These are phyloP conservation scores for Hymenoscyphus albidus DNA, from an alignment of 2,329 filamentous ascomycete species.

Conservation along the genomic window DNA sequence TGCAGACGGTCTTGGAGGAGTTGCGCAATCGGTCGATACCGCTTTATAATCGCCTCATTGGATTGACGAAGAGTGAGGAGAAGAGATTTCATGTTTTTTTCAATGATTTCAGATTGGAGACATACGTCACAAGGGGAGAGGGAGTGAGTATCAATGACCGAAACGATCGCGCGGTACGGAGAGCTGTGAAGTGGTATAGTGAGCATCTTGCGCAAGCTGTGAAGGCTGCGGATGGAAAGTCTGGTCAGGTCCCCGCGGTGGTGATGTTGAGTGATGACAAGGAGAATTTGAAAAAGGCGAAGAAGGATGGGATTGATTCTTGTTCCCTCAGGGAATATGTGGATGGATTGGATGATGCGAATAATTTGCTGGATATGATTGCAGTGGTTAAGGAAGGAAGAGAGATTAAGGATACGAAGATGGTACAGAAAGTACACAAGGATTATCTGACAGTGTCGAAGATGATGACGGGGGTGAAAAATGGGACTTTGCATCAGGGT, in stretches of 20 bases:
- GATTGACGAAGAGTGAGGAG: slow-evolving; percentile 88
- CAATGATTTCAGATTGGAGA: slow-evolving; percentile 95
- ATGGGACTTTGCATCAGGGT: slow-evolving; percentile 85
- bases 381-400: slow-evolving; percentile 70
- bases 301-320: slow-evolving; percentile 67
- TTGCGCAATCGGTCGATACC: slow-evolving; percentile 89
- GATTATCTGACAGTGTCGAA: slow-evolving; percentile 88
- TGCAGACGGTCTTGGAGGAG: slow-evolving; percentile 96
- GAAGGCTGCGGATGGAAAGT: slow-evolving; percentile 47
- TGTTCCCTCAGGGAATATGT: slow-evolving; percentile 74
- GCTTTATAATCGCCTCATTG: slow-evolving; percentile 88
- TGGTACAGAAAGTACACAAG: slow-evolving; percentile 69
- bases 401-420: slow-evolving; percentile 59
- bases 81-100: slow-evolving; percentile 99
- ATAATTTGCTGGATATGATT: slow-evolving; percentile 89
- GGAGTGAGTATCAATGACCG: slow-evolving; percentile 93
- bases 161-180: slow-evolving; percentile 87
- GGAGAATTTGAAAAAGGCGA: slow-evolving; percentile 80
- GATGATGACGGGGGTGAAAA: slow-evolving; percentile 90
- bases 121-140: slow-evolving; percentile 68
- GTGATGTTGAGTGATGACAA: slow-evolving; percentile 94
- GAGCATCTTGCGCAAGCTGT: slow-evolving; percentile 68
- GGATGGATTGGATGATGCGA: slow-evolving; percentile 75
- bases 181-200: slow-evolving; percentile 84
- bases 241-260: slow-evolving; percentile 64